A percentile compares a stretch with the other conserved stretches of the same genome.
Evolutionary conservation across 2,329 filamentous ascomycete species (phyloP).

Genomic region (Penicillium sp.): DNA sequence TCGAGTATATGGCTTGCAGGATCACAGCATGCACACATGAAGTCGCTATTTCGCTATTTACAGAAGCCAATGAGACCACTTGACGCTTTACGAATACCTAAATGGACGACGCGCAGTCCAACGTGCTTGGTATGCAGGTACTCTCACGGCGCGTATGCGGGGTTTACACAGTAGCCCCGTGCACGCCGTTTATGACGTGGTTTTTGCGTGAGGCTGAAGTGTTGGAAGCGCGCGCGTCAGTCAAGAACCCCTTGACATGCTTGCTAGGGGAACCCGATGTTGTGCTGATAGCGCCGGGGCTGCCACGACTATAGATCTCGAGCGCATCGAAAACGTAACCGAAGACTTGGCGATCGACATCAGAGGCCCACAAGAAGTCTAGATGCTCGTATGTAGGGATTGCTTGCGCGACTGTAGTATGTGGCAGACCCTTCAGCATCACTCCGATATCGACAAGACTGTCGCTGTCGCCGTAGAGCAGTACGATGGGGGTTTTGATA

Average conservation of each 20-base stretch:
- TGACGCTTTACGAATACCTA: too few species aligned
- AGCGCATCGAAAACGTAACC: slow-evolving; percentile 89
- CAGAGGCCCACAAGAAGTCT: slow-evolving; percentile 91
- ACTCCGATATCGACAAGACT: slow-evolving; percentile 90
- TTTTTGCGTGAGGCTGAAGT: slow-evolving; percentile 12
- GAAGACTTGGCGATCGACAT: slow-evolving; percentile 82
- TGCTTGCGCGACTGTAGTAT: slow-evolving; percentile 80
- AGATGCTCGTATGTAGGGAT: slow-evolving; percentile 95
- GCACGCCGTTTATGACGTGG: not conserved
- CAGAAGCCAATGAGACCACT: too few species aligned
- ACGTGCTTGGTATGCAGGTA: not conserved
- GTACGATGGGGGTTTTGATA: slow-evolving; percentile 91
- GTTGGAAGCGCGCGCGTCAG: slow-evolving; percentile 16
- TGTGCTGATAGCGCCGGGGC: not conserved
- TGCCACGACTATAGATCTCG: slow-evolving; percentile 57
- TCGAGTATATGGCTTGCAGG: too few species aligned
- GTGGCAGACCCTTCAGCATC: slow-evolving; percentile 86
- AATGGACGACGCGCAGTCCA: not conserved
- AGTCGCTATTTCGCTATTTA: too few species aligned
- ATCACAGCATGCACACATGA: too few species aligned
- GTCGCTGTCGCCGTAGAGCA: slow-evolving; percentile 92
- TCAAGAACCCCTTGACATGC: slow-evolving; percentile 4
- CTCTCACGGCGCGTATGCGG: not conserved
- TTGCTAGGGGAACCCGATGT: not conserved
- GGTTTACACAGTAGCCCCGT: not conserved